phyloP scores from a whole-genome alignment of 2,329 filamentous ascomycete genomes.

The Chaetomium strumarium region DNA sequence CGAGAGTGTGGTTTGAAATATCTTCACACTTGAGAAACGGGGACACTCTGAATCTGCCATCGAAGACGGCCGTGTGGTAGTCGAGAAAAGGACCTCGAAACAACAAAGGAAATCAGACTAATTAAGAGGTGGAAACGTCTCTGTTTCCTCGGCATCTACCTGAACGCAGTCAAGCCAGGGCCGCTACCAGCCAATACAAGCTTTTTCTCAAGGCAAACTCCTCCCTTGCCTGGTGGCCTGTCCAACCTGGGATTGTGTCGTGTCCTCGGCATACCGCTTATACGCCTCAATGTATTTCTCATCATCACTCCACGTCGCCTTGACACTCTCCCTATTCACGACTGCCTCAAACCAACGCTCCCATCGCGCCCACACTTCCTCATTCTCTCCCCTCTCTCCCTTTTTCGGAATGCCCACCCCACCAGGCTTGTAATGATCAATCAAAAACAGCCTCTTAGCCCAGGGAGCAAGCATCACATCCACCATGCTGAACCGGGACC shows the following conservation, averaged over 20 bases:
- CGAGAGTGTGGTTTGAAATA: no score
- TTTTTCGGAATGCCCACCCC: slow-evolving; percentile 40
- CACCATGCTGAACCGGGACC: slow-evolving; percentile 56
- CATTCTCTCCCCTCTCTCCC: slow-evolving; percentile 42
- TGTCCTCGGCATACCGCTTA: slow-evolving; percentile 59
- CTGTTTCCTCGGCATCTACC: no score
- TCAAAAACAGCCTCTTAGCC: slow-evolving; percentile 65
- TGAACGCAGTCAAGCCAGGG: background rate
- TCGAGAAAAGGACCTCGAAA: no score
- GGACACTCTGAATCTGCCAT: no score
- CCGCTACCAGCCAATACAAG: no score
- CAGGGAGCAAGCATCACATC: slow-evolving; percentile 69
- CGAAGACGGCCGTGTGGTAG: no score
- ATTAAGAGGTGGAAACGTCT: no score
- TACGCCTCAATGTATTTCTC: slow-evolving; percentile 65
- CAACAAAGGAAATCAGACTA: no score
- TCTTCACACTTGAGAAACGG: no score
- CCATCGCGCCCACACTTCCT: slow-evolving; percentile 59
- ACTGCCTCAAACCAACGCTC: slow-evolving; percentile 57
- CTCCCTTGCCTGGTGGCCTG: slow-evolving; percentile 58
- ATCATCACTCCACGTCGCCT: slow-evolving; percentile 61
- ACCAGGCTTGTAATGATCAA: slow-evolving; percentile 66
- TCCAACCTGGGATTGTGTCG: slow-evolving; percentile 54
- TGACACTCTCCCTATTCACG: slow-evolving; percentile 54
- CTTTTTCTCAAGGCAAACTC: slow-evolving; percentile 44